Conservation (phyloP, 306 rosid genomes). For the Pyrus bretschneideri region DNA sequence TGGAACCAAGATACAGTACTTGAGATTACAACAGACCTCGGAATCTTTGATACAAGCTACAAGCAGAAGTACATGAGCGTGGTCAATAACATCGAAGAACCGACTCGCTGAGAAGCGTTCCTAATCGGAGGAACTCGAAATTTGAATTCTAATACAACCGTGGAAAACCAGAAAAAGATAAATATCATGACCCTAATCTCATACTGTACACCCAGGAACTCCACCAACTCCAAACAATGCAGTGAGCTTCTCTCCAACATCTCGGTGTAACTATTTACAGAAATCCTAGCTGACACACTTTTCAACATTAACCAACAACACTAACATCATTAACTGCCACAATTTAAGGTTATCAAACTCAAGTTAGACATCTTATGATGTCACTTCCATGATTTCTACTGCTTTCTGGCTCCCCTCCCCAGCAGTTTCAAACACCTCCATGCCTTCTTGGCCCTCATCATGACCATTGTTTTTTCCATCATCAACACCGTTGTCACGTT, state of each 20-base stretch:
- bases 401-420: conserved; percentile 26
- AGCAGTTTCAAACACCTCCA: conserved; percentile 30
- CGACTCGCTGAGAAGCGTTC: neutral
- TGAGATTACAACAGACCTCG: neutral
- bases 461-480: conserved; percentile 11
- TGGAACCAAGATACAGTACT: neutral
- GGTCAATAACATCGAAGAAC: conserved; percentile 2
- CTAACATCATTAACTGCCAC: conserved; percentile 22
- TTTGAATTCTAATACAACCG: conserved; percentile 29
- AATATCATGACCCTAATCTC: conserved; percentile 13
- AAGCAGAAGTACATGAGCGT: conserved; percentile 4
- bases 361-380: conserved; percentile 21
- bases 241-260: conserved; percentile 27
- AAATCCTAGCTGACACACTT: conserved; percentile 18
- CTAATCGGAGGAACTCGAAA: conserved; percentile 23
- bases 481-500: conserved; percentile 14
- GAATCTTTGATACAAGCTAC: neutral
- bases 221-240: conserved; percentile 30
- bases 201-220: conserved; percentile 51
- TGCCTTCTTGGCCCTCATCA: conserved; percentile 4
- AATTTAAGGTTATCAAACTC: conserved; percentile 15
- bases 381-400: conserved; percentile 37
- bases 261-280: conserved; percentile 53
- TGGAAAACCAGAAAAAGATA: conserved; percentile 7
- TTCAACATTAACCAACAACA: conserved; percentile 21